These are phyloP conservation scores for Sugiyamaella pinicola DNA, from an alignment of 1,139 yeast genomes.

Conservation along the genomic window DNA sequence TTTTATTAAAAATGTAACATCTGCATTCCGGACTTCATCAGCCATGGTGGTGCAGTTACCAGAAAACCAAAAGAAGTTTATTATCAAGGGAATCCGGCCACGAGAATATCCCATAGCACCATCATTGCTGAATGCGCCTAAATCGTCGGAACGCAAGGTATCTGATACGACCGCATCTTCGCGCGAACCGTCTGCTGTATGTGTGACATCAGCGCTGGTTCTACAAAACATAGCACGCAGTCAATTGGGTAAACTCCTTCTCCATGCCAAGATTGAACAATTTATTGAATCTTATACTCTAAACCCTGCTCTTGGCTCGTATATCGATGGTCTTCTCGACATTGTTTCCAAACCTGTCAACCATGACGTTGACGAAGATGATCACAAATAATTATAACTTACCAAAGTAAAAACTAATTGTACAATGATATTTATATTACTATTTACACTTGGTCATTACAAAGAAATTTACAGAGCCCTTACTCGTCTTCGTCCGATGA, in stretches of 20 bases:
- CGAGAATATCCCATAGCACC: constrained; percentile 54
- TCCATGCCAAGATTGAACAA: constrained; percentile 33
- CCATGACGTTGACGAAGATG: constrained; percentile 15
- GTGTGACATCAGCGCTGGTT: constrained; percentile 43
- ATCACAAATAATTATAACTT: constrained; percentile 2
- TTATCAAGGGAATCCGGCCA: constrained; percentile 87
- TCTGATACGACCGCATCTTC: constrained; percentile 17
- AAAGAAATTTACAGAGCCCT: constrained; percentile 5
- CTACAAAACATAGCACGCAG: constrained; percentile 44
- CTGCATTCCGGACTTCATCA: constrained; percentile 86
- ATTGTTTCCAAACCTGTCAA: constrained; percentile 11
- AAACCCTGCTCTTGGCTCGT: constrained; percentile 33
- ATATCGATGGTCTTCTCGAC: constrained; percentile 33
- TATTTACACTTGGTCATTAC: constrained; percentile 16
- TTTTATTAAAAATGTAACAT: constrained; percentile 88
- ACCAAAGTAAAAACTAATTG: neutral
- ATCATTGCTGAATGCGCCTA: constrained; percentile 30
- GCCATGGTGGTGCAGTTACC: constrained; percentile 79
- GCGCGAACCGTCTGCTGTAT: constrained; percentile 39
- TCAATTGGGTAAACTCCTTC: constrained; percentile 38
- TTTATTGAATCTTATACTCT: constrained; percentile 34
- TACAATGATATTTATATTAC: neutral
- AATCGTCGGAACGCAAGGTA: constrained; percentile 15
- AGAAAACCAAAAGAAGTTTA: constrained; percentile 73
- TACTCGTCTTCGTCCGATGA: constrained; percentile 83